A percentile compares a stretch with the other conserved stretches of the same genome.
These are phyloP conservation scores for Diaporthe ampelina DNA, from an alignment of 2,329 filamentous ascomycete genomes.

Conservation along the genomic window DNA sequence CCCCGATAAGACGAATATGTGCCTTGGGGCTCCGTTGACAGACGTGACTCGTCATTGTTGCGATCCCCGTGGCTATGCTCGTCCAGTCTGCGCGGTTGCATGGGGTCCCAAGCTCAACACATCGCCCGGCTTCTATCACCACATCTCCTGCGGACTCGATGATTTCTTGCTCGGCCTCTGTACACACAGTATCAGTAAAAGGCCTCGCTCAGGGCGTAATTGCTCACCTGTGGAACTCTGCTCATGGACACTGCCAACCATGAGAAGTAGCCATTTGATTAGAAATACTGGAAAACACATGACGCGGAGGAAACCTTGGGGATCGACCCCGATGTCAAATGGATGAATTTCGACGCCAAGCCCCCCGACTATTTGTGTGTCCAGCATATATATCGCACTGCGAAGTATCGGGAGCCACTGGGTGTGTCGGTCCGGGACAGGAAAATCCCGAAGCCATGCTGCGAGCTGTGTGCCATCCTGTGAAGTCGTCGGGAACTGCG, in stretches of 20 bases:
- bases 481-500: neutral
- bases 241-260: neutral
- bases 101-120: neutral
- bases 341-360: neutral
- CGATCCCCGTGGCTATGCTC: neutral
- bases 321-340: neutral
- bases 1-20: neutral
- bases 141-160: neutral
- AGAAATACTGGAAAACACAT: neutral
- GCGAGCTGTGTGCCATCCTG: neutral
- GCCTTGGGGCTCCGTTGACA: neutral
- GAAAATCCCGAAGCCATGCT: neutral
- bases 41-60: neutral
- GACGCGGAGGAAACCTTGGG: neutral
- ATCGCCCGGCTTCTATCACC: neutral
- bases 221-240: neutral
- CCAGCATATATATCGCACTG: neutral
- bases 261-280: constrained; percentile 7
- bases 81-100: no score
- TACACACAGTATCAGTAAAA: neutral
- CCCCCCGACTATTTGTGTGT: neutral
- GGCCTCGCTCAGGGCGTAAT: no score
- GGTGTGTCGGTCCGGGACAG: neutral
- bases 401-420: neutral
- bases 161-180: neutral